Conservation (phyloP, 495 filamentous ascomycete genomes). For the Darksidea phi region DNA sequence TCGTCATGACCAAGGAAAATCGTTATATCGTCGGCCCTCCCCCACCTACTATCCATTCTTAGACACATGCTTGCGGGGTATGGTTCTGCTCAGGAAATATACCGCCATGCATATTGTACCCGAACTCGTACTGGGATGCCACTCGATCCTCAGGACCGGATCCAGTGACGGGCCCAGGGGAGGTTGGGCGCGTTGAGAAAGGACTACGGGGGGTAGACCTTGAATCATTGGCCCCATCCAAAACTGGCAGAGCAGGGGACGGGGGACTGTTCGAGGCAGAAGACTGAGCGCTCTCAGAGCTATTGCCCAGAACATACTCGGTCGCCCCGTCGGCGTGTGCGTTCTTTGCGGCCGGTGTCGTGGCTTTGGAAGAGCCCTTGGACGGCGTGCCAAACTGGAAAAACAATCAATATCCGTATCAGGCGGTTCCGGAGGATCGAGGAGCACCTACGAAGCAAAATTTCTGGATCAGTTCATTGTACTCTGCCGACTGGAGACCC, state of each 20-base stretch:
- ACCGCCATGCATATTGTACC: slow-evolving; percentile 27
- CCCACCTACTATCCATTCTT: slow-evolving; percentile 4
- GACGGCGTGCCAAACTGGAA: slow-evolving; percentile 41
- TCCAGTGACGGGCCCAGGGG: slow-evolving; percentile 41
- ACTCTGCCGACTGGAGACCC: slow-evolving; percentile 74
- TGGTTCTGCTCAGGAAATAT: slow-evolving; percentile 34
- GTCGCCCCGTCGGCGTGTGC: slow-evolving; percentile 32
- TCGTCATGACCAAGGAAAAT: slow-evolving; percentile 30
- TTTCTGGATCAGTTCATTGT: slow-evolving; percentile 92
- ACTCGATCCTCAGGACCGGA: slow-evolving; percentile 33
- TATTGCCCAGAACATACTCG: slow-evolving; percentile 29
- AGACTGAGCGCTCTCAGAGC: slow-evolving; percentile 31
- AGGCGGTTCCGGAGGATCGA: slow-evolving; percentile 28
- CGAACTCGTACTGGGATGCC: slow-evolving; percentile 39
- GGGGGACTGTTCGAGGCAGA: slow-evolving; percentile 37
- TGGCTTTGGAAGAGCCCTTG: slow-evolving; percentile 34
- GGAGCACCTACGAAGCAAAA: slow-evolving; percentile 93
- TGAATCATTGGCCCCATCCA: slow-evolving; percentile 37
- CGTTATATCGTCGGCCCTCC: slow-evolving; percentile 15
- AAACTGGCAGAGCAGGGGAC: slow-evolving; percentile 16
- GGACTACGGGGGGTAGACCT: slow-evolving; percentile 11
- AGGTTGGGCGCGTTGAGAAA: slow-evolving; percentile 40
- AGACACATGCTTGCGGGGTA: slow-evolving; percentile 32
- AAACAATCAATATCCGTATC: slow-evolving; percentile 37
- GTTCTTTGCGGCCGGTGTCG: slow-evolving; percentile 28